phyloP scores from a whole-genome alignment of 345 rosid species.

The Gossypium anomalum region DNA sequence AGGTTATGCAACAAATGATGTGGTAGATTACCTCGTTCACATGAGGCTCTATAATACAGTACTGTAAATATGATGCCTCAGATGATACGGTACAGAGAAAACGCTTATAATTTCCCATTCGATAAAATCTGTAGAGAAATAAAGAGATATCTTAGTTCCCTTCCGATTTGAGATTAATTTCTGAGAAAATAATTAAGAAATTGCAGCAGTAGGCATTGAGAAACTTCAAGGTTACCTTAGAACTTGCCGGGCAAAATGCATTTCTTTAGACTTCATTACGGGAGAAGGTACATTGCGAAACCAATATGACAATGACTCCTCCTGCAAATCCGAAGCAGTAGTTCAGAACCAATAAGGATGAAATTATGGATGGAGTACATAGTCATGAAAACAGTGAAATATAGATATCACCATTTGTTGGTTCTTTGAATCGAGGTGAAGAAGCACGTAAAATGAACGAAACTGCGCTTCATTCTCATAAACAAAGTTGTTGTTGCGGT shows the following conservation, averaged over 20 bases:
- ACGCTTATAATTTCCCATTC: constrained; percentile 57
- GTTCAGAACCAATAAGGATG: constrained; percentile 13
- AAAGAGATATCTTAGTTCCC: not conserved
- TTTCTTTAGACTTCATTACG: constrained; percentile 60
- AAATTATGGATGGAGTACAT: constrained; percentile 2
- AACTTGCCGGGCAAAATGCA: constrained; percentile 66
- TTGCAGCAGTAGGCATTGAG: not conserved
- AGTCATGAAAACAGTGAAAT: constrained; percentile 17
- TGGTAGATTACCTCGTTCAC: constrained; percentile 50
- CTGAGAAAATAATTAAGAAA: not conserved
- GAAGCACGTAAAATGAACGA: constrained; percentile 74
- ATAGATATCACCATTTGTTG: constrained; percentile 44
- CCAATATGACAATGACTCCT: constrained; percentile 88
- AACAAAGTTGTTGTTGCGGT: constrained; percentile 34
- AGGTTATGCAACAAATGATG: not conserved
- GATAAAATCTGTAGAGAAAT: constrained; percentile 38
- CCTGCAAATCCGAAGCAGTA: constrained; percentile 43
- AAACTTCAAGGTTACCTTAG: constrained; percentile 40
- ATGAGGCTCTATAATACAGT: constrained; percentile 59
- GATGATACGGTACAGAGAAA: constrained; percentile 53
- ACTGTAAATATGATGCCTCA: constrained; percentile 80
- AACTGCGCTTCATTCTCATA: constrained; percentile 65
- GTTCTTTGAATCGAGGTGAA: constrained; percentile 60
- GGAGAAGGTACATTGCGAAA: constrained; percentile 54
- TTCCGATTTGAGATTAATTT: not conserved